phyloP scores from a whole-genome alignment of 75 land plant species.

The Adiantum capillusveneris region DNA sequence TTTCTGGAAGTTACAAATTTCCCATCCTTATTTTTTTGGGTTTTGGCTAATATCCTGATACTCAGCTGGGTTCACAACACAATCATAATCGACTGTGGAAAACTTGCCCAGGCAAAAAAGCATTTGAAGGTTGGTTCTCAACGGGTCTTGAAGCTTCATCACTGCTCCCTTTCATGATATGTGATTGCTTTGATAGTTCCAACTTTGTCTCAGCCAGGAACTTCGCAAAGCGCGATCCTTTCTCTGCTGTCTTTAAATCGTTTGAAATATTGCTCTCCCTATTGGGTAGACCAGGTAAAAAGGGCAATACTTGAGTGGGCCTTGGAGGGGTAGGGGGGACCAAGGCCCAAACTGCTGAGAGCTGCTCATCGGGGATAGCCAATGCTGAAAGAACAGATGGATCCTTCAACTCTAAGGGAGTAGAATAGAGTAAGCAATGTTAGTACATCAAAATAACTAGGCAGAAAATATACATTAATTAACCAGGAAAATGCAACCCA shows the following conservation, averaged over 20 bases:
- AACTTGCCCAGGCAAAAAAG: neutral
- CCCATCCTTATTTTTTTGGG: no score
- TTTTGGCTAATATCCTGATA: no score
- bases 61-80: no score
- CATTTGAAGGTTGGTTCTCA: neutral
- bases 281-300: constrained; percentile 13
- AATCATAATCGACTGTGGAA: neutral
- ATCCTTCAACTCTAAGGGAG: constrained; percentile 46
- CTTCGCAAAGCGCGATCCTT: constrained; percentile 80
- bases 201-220: constrained; percentile 53
- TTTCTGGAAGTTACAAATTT: no score
- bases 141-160: neutral
- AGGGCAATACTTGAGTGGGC: constrained; percentile 27
- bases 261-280: constrained; percentile 13
- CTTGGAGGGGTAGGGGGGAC: constrained; percentile 55
- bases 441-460: neutral
- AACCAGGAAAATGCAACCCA: neutral
- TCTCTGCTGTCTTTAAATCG: constrained; percentile 19
- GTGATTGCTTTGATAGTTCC: constrained; percentile 12
- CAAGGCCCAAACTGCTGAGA: constrained; percentile 83
- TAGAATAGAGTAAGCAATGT: neutral
- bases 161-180: neutral
- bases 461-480: no score
- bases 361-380: constrained; percentile 51
- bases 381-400: constrained; percentile 38